These are phyloP conservation scores for Themeda triandra DNA, from an alignment of 176 grass and related monocot genomes.

Conservation along the genomic window DNA sequence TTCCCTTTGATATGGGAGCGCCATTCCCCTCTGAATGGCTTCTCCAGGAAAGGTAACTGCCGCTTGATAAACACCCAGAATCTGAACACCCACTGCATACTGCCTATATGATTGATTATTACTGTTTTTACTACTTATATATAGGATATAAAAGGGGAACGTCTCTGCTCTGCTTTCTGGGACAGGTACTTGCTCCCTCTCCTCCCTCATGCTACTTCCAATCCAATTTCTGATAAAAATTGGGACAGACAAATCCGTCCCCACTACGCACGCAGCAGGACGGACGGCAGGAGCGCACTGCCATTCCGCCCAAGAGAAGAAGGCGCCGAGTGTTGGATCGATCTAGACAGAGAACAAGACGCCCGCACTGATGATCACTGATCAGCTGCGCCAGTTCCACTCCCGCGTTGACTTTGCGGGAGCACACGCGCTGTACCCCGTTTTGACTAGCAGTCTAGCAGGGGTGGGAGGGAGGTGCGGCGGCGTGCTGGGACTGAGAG, in stretches of 20 bases:
- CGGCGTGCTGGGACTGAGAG: background rate
- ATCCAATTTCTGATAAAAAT: background rate
- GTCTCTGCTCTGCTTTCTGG: background rate
- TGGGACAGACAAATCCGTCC: background rate
- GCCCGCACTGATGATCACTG: background rate
- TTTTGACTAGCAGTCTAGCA: background rate
- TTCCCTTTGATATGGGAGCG: background rate
- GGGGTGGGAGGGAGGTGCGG: too few species aligned
- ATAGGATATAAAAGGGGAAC: background rate
- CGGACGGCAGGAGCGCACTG: too few species aligned
- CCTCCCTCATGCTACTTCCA: background rate
- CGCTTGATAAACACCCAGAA: background rate
- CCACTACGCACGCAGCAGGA: background rate
- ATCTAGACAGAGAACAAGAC: background rate
- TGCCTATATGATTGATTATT: background rate
- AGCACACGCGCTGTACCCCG: too few species aligned
- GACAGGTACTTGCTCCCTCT: background rate
- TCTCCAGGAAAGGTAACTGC: background rate
- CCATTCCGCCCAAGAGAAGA: background rate
- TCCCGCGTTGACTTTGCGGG: background rate
- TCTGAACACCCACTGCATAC: background rate
- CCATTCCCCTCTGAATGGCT: background rate
- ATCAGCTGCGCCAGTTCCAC: background rate
- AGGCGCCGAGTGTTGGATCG: background rate
- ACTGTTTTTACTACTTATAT: background rate